phyloP scores from a whole-genome alignment of 1,284 basidiomycete species.

The Ustilago shanxiensis region DNA sequence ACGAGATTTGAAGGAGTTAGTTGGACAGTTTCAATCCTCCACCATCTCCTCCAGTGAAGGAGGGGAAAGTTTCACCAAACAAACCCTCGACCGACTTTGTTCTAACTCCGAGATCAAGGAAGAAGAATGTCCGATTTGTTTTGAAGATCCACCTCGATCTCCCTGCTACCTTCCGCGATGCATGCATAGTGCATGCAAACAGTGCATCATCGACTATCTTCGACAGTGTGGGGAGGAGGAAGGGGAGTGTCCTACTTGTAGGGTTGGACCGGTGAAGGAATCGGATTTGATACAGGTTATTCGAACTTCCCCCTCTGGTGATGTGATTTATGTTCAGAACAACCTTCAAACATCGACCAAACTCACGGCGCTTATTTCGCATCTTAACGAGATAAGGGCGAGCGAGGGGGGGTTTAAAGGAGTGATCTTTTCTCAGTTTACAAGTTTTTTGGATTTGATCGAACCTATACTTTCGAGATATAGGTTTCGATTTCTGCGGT shows the following conservation, averaged over 20 bases:
- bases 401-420: slow-evolving; percentile 71
- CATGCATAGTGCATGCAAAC: slow-evolving; percentile 76
- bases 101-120: slow-evolving; percentile 48
- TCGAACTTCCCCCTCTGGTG: slow-evolving; percentile 69
- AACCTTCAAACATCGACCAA: slow-evolving; percentile 90
- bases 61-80: slow-evolving; percentile 28
- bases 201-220: slow-evolving; percentile 81
- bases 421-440: slow-evolving; percentile 72
- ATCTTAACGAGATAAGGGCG: slow-evolving; percentile 76
- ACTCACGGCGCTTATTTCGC: slow-evolving; percentile 79
- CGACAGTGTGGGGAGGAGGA: slow-evolving; percentile 77
- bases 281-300: slow-evolving; percentile 74
- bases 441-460: slow-evolving; percentile 70
- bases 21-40: slow-evolving; percentile 50
- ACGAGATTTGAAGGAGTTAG: slow-evolving; percentile 51
- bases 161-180: slow-evolving; percentile 69
- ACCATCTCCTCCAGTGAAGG: slow-evolving; percentile 1
- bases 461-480: slow-evolving; percentile 53
- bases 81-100: slow-evolving; percentile 51
- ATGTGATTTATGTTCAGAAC: slow-evolving; percentile 73
- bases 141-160: slow-evolving; percentile 60
- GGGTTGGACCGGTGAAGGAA: slow-evolving; percentile 72
- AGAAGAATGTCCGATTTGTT: slow-evolving; percentile 69
- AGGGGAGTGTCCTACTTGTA: slow-evolving; percentile 59
- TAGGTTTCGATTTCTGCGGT: slow-evolving; percentile 69